Evolutionary conservation across 1,139 yeast genomes (phyloP).

Genomic region (Suhomyces yuchorum): DNA sequence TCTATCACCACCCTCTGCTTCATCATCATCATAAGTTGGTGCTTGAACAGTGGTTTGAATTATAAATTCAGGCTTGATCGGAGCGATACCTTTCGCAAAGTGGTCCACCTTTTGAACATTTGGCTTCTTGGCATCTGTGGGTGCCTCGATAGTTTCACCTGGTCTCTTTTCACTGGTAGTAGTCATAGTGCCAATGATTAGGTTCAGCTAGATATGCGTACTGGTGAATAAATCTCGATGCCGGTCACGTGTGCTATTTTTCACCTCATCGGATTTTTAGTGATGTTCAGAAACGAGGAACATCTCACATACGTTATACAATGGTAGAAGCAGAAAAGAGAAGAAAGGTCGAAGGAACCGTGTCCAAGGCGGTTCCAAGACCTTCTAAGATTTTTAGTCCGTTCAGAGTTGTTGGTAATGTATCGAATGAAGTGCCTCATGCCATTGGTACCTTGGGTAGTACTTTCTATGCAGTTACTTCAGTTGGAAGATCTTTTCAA

Average conservation of each 20-base stretch:
- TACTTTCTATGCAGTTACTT: conserved; percentile 83
- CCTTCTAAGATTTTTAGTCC: conserved; percentile 47
- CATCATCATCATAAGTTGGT: conserved; percentile 54
- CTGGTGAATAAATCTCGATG: not conserved
- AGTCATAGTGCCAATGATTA: conserved; percentile 8
- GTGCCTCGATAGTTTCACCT: conserved; percentile 20
- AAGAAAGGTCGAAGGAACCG: conserved; percentile 25
- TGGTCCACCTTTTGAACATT: conserved; percentile 18
- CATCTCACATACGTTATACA: not conserved
- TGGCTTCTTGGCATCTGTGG: conserved; percentile 26
- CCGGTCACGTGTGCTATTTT: conserved; percentile 5
- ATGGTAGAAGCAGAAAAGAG: conserved; percentile 41
- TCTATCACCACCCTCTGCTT: conserved; percentile 50
- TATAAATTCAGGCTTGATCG: conserved; percentile 64
- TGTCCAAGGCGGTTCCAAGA: conserved; percentile 6
- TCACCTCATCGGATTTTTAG: conserved; percentile 11
- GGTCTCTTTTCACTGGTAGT: conserved; percentile 21
- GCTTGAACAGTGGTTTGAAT: conserved; percentile 29
- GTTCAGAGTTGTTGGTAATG: conserved; percentile 60
- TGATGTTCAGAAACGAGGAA: not conserved
- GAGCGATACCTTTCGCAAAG: conserved; percentile 57
- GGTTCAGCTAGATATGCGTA: not conserved
- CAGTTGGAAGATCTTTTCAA: conserved; percentile 88
- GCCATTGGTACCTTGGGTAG: conserved; percentile 89
- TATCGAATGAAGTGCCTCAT: conserved; percentile 77